Evolutionary conservation across 2,329 filamentous ascomycete species (phyloP).

Genomic region (Clarireedia paspali): DNA sequence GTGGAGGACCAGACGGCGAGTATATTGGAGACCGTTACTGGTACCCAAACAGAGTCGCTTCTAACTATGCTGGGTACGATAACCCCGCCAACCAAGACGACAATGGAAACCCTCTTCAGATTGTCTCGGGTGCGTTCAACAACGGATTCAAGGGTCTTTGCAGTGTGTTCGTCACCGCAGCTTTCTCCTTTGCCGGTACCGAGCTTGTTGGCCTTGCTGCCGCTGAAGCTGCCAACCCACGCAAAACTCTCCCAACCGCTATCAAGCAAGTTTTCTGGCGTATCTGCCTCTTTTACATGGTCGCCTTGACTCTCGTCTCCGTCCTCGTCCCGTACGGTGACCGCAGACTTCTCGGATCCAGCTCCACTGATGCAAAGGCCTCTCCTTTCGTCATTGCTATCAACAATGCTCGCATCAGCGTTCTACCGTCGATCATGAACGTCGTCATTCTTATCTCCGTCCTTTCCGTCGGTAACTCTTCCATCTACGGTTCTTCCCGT

Average conservation of each 20-base stretch:
- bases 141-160: conserved; percentile 44
- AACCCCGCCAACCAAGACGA: conserved; percentile 4
- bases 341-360: conserved; percentile 29
- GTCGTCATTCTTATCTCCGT: conserved; percentile 51
- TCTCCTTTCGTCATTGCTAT: conserved; percentile 54
- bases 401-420: conserved; percentile 42
- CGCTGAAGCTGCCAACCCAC: conserved; percentile 42
- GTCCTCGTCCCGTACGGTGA: conserved; percentile 41
- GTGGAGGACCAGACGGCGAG: conserved; percentile 45
- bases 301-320: conserved; percentile 43
- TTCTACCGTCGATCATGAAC: conserved; percentile 51
- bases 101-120: conserved; percentile 7
- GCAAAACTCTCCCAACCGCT: conserved; percentile 40
- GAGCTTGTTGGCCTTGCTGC: conserved; percentile 46
- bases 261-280: conserved; percentile 49
- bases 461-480: conserved; percentile 50
- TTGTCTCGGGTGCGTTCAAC: conserved; percentile 32
- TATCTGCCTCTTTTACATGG: conserved; percentile 44
- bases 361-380: conserved; percentile 30
- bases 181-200: conserved; percentile 44
- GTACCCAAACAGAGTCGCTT: conserved; percentile 39
- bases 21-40: conserved; percentile 56
- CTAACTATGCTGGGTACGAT: conserved; percentile 35
- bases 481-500: conserved; percentile 51
- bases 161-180: conserved; percentile 43